Evolutionary conservation across 768 basidiomycete genomes (phyloP), one percentile per base, ranked within the genome.

Genomic region (Podaxis mareebaensis): DNA sequence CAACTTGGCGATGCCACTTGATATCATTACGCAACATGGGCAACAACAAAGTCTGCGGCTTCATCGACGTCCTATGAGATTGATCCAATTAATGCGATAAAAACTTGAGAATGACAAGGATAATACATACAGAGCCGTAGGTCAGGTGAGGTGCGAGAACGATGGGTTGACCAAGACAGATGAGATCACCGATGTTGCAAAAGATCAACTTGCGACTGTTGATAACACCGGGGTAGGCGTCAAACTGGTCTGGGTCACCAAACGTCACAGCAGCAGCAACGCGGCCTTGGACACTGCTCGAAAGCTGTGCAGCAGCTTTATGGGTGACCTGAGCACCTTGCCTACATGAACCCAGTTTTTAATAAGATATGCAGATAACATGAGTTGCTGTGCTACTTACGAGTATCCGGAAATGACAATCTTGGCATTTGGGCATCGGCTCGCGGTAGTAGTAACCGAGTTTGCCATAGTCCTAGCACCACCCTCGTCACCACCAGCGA

Each of bases 261-360:
- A 76, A 77, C 24, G 74, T 73, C 20, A 78, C 76, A 48, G 72
- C 72, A 15, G 73, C 75, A 36, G 66, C 69, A 65, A 77, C 68
- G 12, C 72, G 71, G 24, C 66, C 46, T 26, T 69, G 68, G 15
- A 74, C 65, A 2, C 67, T 30, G 10, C 75, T 52, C 3, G 78
- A 76, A 30, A 80, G 71, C 61, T 68, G 61, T 8, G 67, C 67
- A 20, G 76, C 77, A 15, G 79, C 76, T 10, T 76, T 71, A 58
- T 79, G 79, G 3, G 75, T 74, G 0, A 80, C 72, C 61, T 79
- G 78, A 7, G 72, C 74, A 40, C 75, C 74, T 69, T 76, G 75
- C 54, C 73, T 75, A 39, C 46, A 39, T 30, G 22, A 24, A 20
- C 12, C 7, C 38, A 53, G 46, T 38, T 26, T 8, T 15, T 8